Conservation (phyloP, 495 filamentous ascomycete species). For the Aspergillus bridgeri region DNA sequence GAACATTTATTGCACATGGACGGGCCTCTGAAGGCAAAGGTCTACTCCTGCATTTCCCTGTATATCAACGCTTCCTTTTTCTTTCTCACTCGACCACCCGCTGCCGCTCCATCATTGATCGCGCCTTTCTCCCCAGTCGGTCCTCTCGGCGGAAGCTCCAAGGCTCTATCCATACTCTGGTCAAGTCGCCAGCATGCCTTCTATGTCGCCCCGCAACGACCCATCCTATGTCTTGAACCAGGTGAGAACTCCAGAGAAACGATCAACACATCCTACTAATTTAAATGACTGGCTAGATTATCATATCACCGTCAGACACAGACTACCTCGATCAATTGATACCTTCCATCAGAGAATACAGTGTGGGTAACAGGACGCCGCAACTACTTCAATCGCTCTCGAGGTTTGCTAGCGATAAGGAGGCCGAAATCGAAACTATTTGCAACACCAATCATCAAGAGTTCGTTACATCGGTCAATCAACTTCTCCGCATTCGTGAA, state of each 20-base stretch:
- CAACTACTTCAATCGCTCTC: constrained; percentile 74
- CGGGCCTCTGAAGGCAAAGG: neutral
- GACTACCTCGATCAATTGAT: constrained; percentile 96
- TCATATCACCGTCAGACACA: constrained; percentile 82
- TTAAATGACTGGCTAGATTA: constrained; percentile 57
- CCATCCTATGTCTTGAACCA: constrained; percentile 42
- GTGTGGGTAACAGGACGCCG: constrained; percentile 65
- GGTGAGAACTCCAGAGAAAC: constrained; percentile 17
- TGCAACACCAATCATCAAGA: constrained; percentile 96
- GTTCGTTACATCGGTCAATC: constrained; percentile 88
- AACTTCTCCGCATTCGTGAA: constrained; percentile 84
- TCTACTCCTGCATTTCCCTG: neutral
- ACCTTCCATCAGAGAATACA: constrained; percentile 86
- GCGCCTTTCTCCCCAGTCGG: neutral
- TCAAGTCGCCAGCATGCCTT: constrained; percentile 24
- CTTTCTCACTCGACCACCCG: neutral
- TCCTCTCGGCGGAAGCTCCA: neutral
- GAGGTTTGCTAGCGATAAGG: constrained; percentile 78
- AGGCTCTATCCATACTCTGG: neutral
- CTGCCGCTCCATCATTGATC: neutral
- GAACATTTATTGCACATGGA: neutral
- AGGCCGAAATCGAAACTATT: constrained; percentile 89
- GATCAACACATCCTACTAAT: constrained; percentile 3
- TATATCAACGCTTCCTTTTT: neutral
- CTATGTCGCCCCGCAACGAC: constrained; percentile 31